A percentile compares a stretch with the other conserved stretches of the same genome.
Evolutionary conservation across 352 stramenopile genomes (phyloP).

Genomic region (Pythium aristosporum): DNA sequence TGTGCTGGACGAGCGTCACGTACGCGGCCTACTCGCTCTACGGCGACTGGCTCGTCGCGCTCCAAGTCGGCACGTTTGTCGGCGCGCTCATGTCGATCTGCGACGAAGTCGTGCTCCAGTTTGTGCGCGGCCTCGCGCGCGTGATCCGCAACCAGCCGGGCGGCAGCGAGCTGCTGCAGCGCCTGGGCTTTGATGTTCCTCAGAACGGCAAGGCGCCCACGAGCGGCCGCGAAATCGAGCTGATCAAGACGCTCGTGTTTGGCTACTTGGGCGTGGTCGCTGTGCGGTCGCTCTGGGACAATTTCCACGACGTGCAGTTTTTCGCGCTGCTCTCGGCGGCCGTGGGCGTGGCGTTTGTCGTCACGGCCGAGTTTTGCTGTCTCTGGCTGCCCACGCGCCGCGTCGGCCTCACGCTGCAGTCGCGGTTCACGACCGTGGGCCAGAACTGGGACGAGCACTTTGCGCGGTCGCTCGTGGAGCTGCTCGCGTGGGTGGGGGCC

Average conservation of each 20-base stretch:
- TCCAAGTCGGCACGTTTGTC: conserved; percentile 73
- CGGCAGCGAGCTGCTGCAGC: conserved; percentile 52
- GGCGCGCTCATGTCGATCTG: conserved; percentile 81
- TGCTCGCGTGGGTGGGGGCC: conserved; percentile 57
- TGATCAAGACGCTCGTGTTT: conserved; percentile 83
- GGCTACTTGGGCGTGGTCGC: conserved; percentile 67
- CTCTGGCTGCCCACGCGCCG: conserved; percentile 75
- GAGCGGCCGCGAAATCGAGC: conserved; percentile 59
- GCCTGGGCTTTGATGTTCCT: conserved; percentile 70
- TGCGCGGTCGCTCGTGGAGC: conserved; percentile 53
- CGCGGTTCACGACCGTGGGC: conserved; percentile 57
- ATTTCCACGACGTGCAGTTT: conserved; percentile 70
- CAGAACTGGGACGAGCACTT: conserved; percentile 63
- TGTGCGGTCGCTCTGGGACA: conserved; percentile 59
- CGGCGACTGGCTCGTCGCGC: conserved; percentile 51
- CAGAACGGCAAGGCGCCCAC: conserved; percentile 67
- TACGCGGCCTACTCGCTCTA: conserved; percentile 61
- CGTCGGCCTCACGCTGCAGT: conserved; percentile 71
- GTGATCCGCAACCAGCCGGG: conserved; percentile 73
- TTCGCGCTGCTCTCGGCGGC: conserved; percentile 67
- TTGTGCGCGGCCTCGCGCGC: conserved; percentile 55
- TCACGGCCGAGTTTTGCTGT: conserved; percentile 76
- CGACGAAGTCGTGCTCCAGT: conserved; percentile 72
- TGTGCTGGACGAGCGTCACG: conserved; percentile 72
- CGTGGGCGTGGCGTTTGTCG: conserved; percentile 67